A percentile compares a stretch with the other conserved stretches of the same genome.
phyloP scores from a whole-genome alignment of 306 rosid genomes.

The Acmispon strigosus region DNA sequence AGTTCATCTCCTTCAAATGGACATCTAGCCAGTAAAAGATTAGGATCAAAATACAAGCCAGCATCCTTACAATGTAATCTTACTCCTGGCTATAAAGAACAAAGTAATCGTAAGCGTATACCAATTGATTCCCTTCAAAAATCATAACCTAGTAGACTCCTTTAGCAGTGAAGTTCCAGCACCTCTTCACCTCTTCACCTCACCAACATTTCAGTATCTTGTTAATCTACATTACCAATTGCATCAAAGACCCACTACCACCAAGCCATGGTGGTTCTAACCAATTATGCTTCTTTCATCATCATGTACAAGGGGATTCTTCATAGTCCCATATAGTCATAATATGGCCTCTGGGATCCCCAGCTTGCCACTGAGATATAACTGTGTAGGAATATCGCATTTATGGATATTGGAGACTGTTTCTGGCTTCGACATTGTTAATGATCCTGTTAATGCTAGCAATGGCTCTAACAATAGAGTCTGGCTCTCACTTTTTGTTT shows the following conservation, averaged over 20 bases:
- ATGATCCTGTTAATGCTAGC: constrained; percentile 59
- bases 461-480: constrained; percentile 61
- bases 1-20: too few species aligned
- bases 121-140: constrained; percentile 24
- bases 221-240: constrained; percentile 22
- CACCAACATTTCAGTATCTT: not conserved
- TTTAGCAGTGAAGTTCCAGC: not conserved
- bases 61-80: constrained; percentile 14
- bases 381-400: constrained; percentile 69
- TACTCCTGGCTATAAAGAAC: constrained; percentile 30
- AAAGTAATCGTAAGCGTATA: constrained; percentile 25
- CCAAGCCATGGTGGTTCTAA: constrained; percentile 6
- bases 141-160: constrained; percentile 16
- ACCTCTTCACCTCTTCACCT: constrained; percentile 9
- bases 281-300: constrained; percentile 15
- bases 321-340: constrained; percentile 33
- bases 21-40: not conserved
- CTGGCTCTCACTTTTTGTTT: constrained; percentile 50
- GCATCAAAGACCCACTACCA: constrained; percentile 13
- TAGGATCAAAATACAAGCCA: constrained; percentile 1
- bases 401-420: constrained; percentile 60
- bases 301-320: constrained; percentile 5
- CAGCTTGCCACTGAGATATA: constrained; percentile 63
- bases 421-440: constrained; percentile 55
- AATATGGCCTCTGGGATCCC: constrained; percentile 58